A percentile compares a stretch with the other conserved stretches of the same genome.
Evolutionary conservation across 2,329 filamentous ascomycete species (phyloP).

Genomic region (Phaeoacremonium minimum): DNA sequence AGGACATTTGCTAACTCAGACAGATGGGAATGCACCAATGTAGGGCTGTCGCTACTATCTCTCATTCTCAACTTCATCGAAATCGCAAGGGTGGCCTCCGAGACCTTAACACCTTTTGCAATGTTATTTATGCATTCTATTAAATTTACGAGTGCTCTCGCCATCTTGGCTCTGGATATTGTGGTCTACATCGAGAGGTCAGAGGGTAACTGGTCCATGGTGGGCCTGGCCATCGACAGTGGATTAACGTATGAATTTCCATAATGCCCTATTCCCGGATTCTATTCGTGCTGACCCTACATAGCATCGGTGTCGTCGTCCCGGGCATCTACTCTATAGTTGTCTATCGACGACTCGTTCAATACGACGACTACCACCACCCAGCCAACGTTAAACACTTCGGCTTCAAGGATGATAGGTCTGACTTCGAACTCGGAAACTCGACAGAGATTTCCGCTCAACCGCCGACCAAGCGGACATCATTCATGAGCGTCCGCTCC

Average conservation of each 20-base stretch:
- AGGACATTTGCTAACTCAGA: background rate
- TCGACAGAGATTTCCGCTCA: slow-evolving; percentile 10
- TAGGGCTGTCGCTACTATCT: slow-evolving; percentile 41
- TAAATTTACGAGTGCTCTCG: slow-evolving; percentile 41
- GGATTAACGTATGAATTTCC: slow-evolving; percentile 42
- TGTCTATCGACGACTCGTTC: slow-evolving; percentile 41
- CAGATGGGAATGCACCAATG: slow-evolving; percentile 52
- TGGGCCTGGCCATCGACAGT: slow-evolving; percentile 44
- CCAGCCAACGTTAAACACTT: slow-evolving; percentile 44
- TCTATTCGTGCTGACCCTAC: too few species aligned
- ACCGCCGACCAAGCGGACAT: slow-evolving; percentile 7
- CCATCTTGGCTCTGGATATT: slow-evolving; percentile 46
- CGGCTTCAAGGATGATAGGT: slow-evolving; percentile 32
- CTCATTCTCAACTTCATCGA: slow-evolving; percentile 42
- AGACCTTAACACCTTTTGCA: slow-evolving; percentile 49
- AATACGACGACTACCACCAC: slow-evolving; percentile 46
- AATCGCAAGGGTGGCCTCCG: slow-evolving; percentile 38
- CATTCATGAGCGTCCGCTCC: slow-evolving; percentile 9
- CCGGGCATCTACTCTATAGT: slow-evolving; percentile 41
- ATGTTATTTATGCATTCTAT: slow-evolving; percentile 48
- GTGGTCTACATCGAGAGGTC: slow-evolving; percentile 41
- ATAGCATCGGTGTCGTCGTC: too few species aligned
- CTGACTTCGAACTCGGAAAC: slow-evolving; percentile 20
- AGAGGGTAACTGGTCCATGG: slow-evolving; percentile 41
- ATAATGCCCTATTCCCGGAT: background rate